These are phyloP conservation scores for Aspergillus panamensis DNA, from an alignment of 495 filamentous ascomycete species.

Conservation along the genomic window DNA sequence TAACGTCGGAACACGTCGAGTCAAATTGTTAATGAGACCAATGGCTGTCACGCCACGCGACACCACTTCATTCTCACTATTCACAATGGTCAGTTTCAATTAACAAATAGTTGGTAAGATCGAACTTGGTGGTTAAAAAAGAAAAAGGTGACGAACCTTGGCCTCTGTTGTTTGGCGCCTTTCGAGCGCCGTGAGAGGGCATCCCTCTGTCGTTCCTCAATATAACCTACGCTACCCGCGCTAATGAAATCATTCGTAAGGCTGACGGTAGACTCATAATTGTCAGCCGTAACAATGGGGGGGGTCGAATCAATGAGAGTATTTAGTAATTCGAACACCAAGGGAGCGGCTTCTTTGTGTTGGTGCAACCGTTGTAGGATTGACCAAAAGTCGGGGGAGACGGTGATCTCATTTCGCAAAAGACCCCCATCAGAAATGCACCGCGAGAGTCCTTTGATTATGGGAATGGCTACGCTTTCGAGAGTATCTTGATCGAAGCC, in stretches of 20 bases:
- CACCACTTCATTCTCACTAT: conserved; percentile 70
- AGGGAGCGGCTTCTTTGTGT: conserved; percentile 62
- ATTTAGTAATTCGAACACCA: conserved; percentile 81
- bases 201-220: conserved; percentile 77
- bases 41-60: conserved; percentile 77
- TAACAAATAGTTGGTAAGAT: neutral
- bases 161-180: conserved; percentile 52
- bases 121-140: too few species aligned
- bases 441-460: conserved; percentile 72
- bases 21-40: conserved; percentile 73
- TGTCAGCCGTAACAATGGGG: conserved; percentile 84
- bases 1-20: conserved; percentile 71
- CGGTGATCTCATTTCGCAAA: conserved; percentile 86
- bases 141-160: conserved; percentile 47
- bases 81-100: neutral
- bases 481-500: conserved; percentile 75
- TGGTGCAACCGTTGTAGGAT: conserved; percentile 73
- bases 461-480: conserved; percentile 67
- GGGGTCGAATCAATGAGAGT: conserved; percentile 61
- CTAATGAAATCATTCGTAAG: conserved; percentile 88
- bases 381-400: conserved; percentile 96
- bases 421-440: conserved; percentile 74
- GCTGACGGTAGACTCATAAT: conserved; percentile 80
- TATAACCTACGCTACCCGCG: conserved; percentile 75
- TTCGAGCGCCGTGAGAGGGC: conserved; percentile 46